phyloP scores from a whole-genome alignment of 768 basidiomycete genomes.

The Termitomyces sp. region DNA sequence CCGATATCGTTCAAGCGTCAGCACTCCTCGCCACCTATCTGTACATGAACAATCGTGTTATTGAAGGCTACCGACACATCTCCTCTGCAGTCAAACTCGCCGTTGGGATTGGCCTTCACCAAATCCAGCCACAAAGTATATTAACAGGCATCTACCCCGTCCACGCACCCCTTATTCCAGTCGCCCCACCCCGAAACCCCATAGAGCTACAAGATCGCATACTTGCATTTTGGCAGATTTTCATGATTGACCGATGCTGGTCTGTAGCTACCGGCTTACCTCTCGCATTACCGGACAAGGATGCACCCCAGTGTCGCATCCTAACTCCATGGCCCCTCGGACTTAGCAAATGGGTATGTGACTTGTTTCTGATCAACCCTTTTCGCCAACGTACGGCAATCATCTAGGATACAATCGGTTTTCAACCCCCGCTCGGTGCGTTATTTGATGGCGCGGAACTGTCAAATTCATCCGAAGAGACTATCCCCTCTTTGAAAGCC shows the following conservation, averaged over 20 bases:
- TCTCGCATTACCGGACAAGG: slow-evolving; percentile 46
- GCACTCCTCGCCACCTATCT: slow-evolving; percentile 57
- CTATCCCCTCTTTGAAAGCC: slow-evolving; percentile 38
- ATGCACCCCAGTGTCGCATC: slow-evolving; percentile 40
- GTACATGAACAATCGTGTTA: slow-evolving; percentile 48
- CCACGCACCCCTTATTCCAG: slow-evolving; percentile 21
- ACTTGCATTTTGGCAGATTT: slow-evolving; percentile 58
- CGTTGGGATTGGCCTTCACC: slow-evolving; percentile 55
- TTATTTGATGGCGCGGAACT: slow-evolving; percentile 22
- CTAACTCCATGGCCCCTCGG: slow-evolving; percentile 46
- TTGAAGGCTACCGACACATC: slow-evolving; percentile 59
- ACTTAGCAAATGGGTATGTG: slow-evolving; percentile 12
- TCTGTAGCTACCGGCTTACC: slow-evolving; percentile 50
- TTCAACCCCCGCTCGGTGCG: slow-evolving; percentile 20
- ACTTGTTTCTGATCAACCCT: slow-evolving; percentile 2
- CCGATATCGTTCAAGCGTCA: slow-evolving; percentile 57
- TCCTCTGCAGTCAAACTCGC: slow-evolving; percentile 58
- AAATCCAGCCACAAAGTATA: slow-evolving; percentile 30
- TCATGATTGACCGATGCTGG: slow-evolving; percentile 59
- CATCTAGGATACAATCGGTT: slow-evolving; percentile 10
- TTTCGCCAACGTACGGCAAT: neutral
- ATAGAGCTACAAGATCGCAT: slow-evolving; percentile 43
- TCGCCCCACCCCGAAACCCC: slow-evolving; percentile 31
- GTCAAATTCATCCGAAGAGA: slow-evolving; percentile 21
- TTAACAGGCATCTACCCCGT: slow-evolving; percentile 7